Base-by-base conservation (phyloP, 2,329 filamentous ascomycete species). In the Aspergillus sp. region DNA sequence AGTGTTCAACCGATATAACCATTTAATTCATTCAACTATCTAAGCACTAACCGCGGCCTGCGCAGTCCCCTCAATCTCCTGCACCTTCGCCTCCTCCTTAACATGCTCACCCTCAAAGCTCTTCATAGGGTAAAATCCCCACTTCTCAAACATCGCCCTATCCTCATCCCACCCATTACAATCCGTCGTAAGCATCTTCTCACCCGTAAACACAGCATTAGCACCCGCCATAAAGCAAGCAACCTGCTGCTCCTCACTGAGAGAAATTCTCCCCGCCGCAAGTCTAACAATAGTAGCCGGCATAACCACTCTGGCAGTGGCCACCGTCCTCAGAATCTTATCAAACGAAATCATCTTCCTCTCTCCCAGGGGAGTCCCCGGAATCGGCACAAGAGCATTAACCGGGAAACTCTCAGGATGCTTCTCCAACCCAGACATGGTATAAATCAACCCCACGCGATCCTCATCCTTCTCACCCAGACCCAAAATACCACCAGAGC, bases 141-240 rank as follows among this genome's bases (percentile, higher is more conserved):
- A 96, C 54, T 86, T 84, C 2, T 88, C 85, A 78, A 96, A 96
- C 87, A 96, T 91, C 44, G 81, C 87, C 64, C 86, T 88, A 71
- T 96, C 92, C 77, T 96, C 90, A 64, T 95, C 91, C 90, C 91
- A 96, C 30, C 91, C 91, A 67, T 91, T 93, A 73, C 91, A 96
- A 59, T 92, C 90, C 0, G 92, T 96, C 4, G 92, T 96, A 77
- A 96, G 76, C 92, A 96, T 96, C 83, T 94, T 96, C 80, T 96
- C 92, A 8, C 92, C 92, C 0, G 92, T 96, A 73, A 96, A 96
- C 36, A 96, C 89, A n/a, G 92, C 92, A 70, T 96, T 96, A 1
- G 92, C 92, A 13, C 92, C 92, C 0, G 92, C 91, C 85, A 91
- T 88, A 79, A 96, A 96, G 77, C 92, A 96, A 66, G 94, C 75